Evolutionary conservation across 192 early-diverging fungal species (phyloP), one percentile per base, ranked within the genome.

Genomic region (Rhizophlyctis rosea): DNA sequence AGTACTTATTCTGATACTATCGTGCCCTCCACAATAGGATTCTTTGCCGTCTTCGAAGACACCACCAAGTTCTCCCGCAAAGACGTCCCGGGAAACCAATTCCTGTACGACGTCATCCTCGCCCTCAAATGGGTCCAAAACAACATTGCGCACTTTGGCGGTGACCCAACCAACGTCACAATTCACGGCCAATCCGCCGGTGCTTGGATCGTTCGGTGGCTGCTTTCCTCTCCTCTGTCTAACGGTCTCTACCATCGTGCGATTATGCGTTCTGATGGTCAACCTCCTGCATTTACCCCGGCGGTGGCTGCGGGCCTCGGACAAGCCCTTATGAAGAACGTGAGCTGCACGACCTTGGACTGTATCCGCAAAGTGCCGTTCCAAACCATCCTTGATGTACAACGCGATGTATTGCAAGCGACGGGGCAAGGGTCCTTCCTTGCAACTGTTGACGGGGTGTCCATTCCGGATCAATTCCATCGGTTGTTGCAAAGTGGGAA

Each of bases 51-150:
- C 39, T 44, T 44, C 39, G 39, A 44, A 44, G 39, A 44, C 39
- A 44, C 39, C 39, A 18, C 39, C 9, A 44, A 7, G 18, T 44
- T 13, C 39, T 18, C 39, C 39, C 39, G 39, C 9, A 13, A 7
- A 7, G 9, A 13, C 39, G 39, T 44, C 39, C 39, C 39, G 21
- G 64, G 65, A 4, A 83, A 86, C 69, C 65, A 59, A 58, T 83
- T 79, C 23, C 18, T 84, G 16, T 70, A 70, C 23, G 85, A 87
- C 60, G 84, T 86, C 54, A 59, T 77, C 33, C 29, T 62, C 3
- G 85, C 82, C 18, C 59, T 87, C 1, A 56, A 73, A 28, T 87
- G 85, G 85, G 74, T 86, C 2, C 28, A 80, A 34, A 51, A 84
- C 54, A 76, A 87, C 57, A 81, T 87, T 56, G 59, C 49, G 0